These are phyloP conservation scores for Lichenothelia convexa DNA, from an alignment of 495 filamentous ascomycete species.

Conservation along the genomic window DNA sequence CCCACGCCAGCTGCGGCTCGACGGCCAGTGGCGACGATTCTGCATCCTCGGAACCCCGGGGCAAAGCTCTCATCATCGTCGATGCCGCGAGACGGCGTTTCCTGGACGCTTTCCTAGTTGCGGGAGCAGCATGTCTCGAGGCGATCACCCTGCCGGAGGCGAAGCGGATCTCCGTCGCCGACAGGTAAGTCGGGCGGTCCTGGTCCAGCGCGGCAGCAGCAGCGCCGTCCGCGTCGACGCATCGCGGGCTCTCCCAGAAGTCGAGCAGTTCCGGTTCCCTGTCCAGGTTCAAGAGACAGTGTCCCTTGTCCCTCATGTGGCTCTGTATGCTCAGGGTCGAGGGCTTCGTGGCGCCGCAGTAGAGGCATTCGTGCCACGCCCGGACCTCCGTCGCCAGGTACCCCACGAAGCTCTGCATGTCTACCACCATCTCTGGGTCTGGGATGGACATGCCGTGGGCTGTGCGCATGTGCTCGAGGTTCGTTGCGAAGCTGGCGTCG, in stretches of 20 bases:
- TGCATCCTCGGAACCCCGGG: constrained; percentile 5
- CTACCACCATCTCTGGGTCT: constrained; percentile 3
- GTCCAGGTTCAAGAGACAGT: constrained; percentile 12
- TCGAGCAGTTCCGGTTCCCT: constrained; percentile 10
- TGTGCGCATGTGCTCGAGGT: constrained; percentile 11
- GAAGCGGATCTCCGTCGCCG: constrained; percentile 8
- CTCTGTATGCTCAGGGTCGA: constrained; percentile 8
- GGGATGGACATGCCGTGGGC: constrained; percentile 10
- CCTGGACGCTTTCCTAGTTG: constrained; percentile 6
- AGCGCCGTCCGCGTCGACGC: constrained; percentile 2
- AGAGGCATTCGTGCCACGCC: constrained; percentile 13
- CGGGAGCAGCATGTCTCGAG: constrained; percentile 5
- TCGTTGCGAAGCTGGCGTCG: constrained; percentile 7
- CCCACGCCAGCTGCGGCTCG: constrained; percentile 7
- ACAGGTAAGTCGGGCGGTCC: constrained; percentile 5
- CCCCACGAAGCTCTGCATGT: constrained; percentile 9
- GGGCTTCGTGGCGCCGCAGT: constrained; percentile 11
- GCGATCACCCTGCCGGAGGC: constrained; percentile 11
- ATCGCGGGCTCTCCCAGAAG: constrained; percentile 8
- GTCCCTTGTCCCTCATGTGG: constrained; percentile 16
- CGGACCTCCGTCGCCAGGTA: constrained; percentile 8
- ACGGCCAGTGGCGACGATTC: constrained; percentile 7
- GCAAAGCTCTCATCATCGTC: constrained; percentile 7
- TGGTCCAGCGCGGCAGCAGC: neutral
- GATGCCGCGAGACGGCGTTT: constrained; percentile 1